Evolutionary conservation across 2,329 filamentous ascomycete species (phyloP).

Genomic region (Pseudogymnoascus sp.): DNA sequence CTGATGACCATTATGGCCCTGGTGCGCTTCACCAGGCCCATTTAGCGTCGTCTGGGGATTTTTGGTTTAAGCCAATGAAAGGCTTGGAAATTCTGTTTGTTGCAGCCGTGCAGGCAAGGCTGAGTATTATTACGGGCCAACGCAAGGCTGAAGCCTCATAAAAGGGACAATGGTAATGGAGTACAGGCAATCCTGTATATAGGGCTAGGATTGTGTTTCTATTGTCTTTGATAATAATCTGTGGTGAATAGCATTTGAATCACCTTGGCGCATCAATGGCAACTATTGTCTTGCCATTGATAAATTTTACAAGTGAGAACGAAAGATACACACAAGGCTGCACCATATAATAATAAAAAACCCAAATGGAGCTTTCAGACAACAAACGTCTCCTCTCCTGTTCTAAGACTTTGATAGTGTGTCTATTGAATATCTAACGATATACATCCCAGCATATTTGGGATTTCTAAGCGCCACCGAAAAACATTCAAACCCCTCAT

Average conservation of each 20-base stretch:
- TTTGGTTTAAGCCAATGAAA: neutral
- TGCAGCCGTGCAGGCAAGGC: neutral
- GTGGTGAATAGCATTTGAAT: neutral
- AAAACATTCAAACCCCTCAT: neutral
- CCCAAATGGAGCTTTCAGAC: neutral
- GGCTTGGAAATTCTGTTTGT: neutral
- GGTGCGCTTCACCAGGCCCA: neutral
- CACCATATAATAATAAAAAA: neutral
- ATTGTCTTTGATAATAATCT: neutral
- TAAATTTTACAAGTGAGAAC: neutral
- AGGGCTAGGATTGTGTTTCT: neutral
- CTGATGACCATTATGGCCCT: constrained; percentile 2
- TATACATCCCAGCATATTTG: neutral
- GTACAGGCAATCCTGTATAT: neutral
- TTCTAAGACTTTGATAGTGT: neutral
- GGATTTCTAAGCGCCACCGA: neutral
- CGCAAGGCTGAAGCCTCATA: neutral
- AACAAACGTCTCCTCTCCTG: neutral
- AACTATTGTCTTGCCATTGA: neutral
- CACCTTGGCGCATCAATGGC: neutral
- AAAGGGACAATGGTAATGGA: neutral
- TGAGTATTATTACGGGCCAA: neutral
- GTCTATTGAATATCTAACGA: neutral
- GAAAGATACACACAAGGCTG: neutral
- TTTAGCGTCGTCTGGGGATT: constrained; percentile 4